Conservation (phyloP, 108 stramenopile genomes). For the Skeletonema potamos region DNA sequence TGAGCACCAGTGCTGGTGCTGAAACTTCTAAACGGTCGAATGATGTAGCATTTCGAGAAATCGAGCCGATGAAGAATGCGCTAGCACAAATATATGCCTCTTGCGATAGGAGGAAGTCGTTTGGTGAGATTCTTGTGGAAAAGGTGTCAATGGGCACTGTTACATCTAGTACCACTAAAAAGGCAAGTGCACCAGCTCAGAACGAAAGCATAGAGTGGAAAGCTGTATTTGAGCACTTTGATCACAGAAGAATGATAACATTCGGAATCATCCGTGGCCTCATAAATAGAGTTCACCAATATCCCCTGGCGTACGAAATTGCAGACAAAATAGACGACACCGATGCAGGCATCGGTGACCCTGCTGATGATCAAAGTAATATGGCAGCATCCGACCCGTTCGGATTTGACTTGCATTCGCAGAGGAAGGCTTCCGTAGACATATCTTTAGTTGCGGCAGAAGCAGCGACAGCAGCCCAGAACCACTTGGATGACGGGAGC, state of each 20-base stretch:
- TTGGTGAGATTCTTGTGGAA: constrained; percentile 66
- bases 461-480: constrained; percentile 5
- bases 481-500: constrained; percentile 1
- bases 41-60: constrained; percentile 19
- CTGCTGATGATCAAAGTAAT: constrained; percentile 48
- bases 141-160: constrained; percentile 12
- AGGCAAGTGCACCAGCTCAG: background rate
- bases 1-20: background rate
- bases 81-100: constrained; percentile 68
- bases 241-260: constrained; percentile 82
- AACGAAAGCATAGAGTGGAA: constrained; percentile 57
- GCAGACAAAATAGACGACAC: constrained; percentile 5
- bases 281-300: constrained; percentile 78
- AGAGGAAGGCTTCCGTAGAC: background rate
- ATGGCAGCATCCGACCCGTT: constrained; percentile 3
- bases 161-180: background rate
- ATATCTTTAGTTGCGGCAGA: constrained; percentile 7
- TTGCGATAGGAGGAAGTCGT: constrained; percentile 56
- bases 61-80: constrained; percentile 51
- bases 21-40: background rate
- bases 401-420: background rate
- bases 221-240: constrained; percentile 64
- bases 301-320: constrained; percentile 57
- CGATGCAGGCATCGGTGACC: background rate
- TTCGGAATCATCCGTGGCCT: constrained; percentile 88